These are phyloP conservation scores for Syzygium malaccense DNA, from an alignment of 441 rosid species.

Conservation along the genomic window DNA sequence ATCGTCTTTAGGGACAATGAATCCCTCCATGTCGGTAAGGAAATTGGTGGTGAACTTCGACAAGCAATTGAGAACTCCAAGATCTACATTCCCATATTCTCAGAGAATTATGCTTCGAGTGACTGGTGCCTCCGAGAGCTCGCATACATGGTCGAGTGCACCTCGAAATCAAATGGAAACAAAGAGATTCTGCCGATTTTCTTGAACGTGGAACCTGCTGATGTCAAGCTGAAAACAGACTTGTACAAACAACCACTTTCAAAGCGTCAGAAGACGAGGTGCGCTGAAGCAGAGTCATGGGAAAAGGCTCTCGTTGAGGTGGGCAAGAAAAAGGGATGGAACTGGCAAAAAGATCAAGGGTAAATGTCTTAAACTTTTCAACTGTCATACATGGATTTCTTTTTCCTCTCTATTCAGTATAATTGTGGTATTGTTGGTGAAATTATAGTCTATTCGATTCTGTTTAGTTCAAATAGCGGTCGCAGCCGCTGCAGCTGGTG, in stretches of 20 bases:
- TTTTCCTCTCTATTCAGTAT: not conserved
- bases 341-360: too few species aligned
- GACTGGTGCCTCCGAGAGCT: not conserved
- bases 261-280: rapidly evolving
- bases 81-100: not conserved
- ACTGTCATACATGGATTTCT: too few species aligned
- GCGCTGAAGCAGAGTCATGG: not conserved
- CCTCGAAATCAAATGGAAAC: not conserved
- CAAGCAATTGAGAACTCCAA: not conserved
- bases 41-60: not conserved
- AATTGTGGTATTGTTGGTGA: not conserved
- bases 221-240: not conserved
- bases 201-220: not conserved
- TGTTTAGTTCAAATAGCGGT: not conserved
- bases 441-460: not conserved
- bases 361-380: too few species aligned
- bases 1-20: not conserved
- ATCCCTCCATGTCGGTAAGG: not conserved
- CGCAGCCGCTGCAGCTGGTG: not conserved
- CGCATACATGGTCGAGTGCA: not conserved
- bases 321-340: not conserved
- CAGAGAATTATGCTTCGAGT: not conserved
- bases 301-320: too few species aligned
- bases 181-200: not conserved
- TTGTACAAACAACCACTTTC: rapidly evolving